A percentile compares a stretch with the other conserved stretches of the same genome.
Evolutionary conservation across 208 protist species (phyloP).

Genomic region (Acanthamoeba castellanii): DNA sequence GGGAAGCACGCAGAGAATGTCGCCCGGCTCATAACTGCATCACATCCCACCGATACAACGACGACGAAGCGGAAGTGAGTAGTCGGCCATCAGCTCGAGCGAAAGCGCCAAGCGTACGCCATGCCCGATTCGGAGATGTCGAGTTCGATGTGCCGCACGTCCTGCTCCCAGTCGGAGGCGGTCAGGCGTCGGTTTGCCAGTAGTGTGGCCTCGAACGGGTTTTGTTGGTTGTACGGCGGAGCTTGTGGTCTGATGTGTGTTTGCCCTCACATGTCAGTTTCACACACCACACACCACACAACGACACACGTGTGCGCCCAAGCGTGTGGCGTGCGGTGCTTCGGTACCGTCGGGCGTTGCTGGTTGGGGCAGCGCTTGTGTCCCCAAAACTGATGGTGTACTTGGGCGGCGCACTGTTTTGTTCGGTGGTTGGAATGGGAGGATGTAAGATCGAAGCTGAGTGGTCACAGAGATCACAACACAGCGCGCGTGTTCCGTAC

Average conservation of each 20-base stretch:
- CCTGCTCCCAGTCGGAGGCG: constrained; percentile 82
- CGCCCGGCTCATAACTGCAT: constrained; percentile 76
- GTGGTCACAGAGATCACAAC: too few species aligned
- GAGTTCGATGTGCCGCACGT: constrained; percentile 87
- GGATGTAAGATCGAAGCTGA: too few species aligned
- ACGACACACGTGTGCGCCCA: too few species aligned
- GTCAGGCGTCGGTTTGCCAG: constrained; percentile 80
- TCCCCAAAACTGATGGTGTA: background rate
- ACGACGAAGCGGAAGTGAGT: too few species aligned
- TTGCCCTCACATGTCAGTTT: too few species aligned
- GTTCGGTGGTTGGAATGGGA: too few species aligned
- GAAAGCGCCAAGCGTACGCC: too few species aligned
- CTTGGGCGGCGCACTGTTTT: background rate
- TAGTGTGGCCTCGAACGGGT: constrained; percentile 48
- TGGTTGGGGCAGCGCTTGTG: background rate
- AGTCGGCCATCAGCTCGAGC: background rate
- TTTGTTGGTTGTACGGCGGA: background rate
- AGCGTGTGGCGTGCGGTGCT: too few species aligned
- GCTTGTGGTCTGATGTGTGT: too few species aligned
- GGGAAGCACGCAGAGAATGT: constrained; percentile 79
- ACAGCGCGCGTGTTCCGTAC: too few species aligned
- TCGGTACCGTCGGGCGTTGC: background rate
- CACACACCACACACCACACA: too few species aligned
- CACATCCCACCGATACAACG: too few species aligned
- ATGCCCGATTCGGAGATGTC: constrained; percentile 72